Percentiles rank a stretch among this genome's conserved stretches.
These are phyloP conservation scores for Lanmaoa rubissima DNA, from an alignment of 768 basidiomycete genomes.

Conservation along the genomic window DNA sequence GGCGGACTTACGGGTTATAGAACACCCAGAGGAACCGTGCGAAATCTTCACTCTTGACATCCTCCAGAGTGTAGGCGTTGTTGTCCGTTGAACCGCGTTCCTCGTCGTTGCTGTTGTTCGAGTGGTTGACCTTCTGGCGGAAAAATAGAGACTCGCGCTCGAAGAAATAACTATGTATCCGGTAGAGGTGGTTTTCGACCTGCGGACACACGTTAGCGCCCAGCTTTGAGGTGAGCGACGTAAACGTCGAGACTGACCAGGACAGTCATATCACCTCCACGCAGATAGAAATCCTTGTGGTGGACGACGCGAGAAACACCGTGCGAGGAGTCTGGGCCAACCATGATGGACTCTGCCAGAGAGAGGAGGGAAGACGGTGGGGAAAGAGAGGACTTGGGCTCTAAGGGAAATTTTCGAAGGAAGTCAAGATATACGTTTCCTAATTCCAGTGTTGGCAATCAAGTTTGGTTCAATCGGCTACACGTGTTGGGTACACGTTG, in stretches of 20 bases:
- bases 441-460: constrained; percentile 28
- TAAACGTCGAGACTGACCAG: constrained; percentile 39
- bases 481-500: constrained; percentile 39
- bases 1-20: constrained; percentile 53
- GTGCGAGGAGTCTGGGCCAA: constrained; percentile 20
- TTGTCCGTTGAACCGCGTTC: constrained; percentile 39
- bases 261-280: constrained; percentile 57
- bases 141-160: constrained; percentile 57
- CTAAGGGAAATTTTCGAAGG: constrained; percentile 37
- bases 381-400: constrained; percentile 26
- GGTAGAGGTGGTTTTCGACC: constrained; percentile 57
- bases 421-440: constrained; percentile 36
- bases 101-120: constrained; percentile 31
- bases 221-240: background rate
- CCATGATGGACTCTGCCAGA: constrained; percentile 25
- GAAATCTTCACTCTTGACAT: constrained; percentile 47
- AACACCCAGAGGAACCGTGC: constrained; percentile 59
- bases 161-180: constrained; percentile 62
- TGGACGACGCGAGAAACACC: constrained; percentile 34
- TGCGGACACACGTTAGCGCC: constrained; percentile 29
- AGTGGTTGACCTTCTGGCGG: constrained; percentile 32
- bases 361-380: constrained; percentile 32
- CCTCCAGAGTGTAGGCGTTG: constrained; percentile 44
- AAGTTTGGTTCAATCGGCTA: constrained; percentile 19
- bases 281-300: constrained; percentile 51